Evolutionary conservation across 1,284 basidiomycete species (phyloP).

Genomic region (Leccinum angustisporum): DNA sequence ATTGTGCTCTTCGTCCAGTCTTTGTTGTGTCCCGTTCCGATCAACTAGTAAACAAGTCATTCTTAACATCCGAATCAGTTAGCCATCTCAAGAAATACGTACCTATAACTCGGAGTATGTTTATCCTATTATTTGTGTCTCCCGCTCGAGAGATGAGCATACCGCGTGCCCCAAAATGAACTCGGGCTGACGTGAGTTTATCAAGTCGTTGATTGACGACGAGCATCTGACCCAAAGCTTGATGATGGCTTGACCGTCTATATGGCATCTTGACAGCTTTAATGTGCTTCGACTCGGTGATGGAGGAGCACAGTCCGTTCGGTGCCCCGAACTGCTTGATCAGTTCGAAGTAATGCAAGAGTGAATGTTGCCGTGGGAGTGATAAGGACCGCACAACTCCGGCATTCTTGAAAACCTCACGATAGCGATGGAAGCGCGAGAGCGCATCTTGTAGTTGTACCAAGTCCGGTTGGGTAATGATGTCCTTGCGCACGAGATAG

Average conservation of each 20-base stretch:
- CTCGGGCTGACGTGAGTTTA: background rate
- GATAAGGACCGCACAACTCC: background rate
- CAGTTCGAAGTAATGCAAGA: constrained; percentile 1
- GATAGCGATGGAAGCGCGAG: background rate
- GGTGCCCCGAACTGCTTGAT: constrained; percentile 1
- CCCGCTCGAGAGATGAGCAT: background rate
- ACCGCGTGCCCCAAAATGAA: background rate
- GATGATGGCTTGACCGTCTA: background rate
- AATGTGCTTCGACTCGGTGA: constrained; percentile 1
- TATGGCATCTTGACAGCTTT: background rate
- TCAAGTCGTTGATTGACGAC: background rate
- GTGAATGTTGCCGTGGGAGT: background rate
- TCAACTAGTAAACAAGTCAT: background rate
- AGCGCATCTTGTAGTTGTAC: background rate
- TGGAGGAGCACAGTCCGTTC: constrained; percentile 7
- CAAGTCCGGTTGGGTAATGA: background rate
- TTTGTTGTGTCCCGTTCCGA: background rate
- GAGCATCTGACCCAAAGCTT: background rate
- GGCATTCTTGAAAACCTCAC: background rate
- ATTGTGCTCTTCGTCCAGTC: background rate
- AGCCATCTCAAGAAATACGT: background rate
- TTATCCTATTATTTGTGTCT: background rate
- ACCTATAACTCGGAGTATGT: background rate
- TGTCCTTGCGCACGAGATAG: too few species aligned
- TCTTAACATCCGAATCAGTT: background rate